These are phyloP conservation scores for Saccharomycopsis malanga DNA, from an alignment of 805 yeast genomes.

Conservation along the genomic window DNA sequence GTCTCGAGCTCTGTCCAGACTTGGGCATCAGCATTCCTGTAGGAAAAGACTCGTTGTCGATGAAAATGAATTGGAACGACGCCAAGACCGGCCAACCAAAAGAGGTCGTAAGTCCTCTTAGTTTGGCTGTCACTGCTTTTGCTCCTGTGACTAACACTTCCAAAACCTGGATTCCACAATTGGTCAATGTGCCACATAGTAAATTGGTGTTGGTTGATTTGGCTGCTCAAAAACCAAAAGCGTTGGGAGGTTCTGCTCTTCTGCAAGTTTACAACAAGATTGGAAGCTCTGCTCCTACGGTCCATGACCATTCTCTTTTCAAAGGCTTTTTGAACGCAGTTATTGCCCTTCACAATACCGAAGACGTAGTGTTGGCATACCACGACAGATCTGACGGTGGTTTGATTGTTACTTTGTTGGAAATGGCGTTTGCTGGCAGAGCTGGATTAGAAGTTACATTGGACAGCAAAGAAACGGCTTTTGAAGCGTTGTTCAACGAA, in stretches of 20 bases:
- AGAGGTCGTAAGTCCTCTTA: slow-evolving; percentile 93
- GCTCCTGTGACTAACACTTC: slow-evolving; percentile 80
- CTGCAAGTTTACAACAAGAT: slow-evolving; percentile 90
- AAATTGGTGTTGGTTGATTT: slow-evolving; percentile 75
- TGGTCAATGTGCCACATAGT: slow-evolving; percentile 48
- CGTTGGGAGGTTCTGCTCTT: slow-evolving; percentile 90
- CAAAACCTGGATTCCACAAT: slow-evolving; percentile 91
- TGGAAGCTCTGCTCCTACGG: slow-evolving; percentile 79
- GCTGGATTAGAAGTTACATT: slow-evolving; percentile 63
- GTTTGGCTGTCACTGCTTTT: slow-evolving; percentile 86
- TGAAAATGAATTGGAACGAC: slow-evolving; percentile 96
- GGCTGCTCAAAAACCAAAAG: slow-evolving; percentile 44
- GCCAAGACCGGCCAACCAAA: slow-evolving; percentile 32
- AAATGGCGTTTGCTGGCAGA: slow-evolving; percentile 97
- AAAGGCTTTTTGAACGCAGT: slow-evolving; percentile 66
- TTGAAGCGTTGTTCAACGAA: slow-evolving; percentile 72
- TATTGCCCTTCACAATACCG: slow-evolving; percentile 58
- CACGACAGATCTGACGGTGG: slow-evolving; percentile 99
- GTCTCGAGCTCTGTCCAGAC: slow-evolving; percentile 88
- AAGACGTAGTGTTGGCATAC: slow-evolving; percentile 68
- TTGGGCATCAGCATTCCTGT: slow-evolving; percentile 92
- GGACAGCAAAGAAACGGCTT: slow-evolving; percentile 34
- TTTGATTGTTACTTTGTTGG: slow-evolving; percentile 70
- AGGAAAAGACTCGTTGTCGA: slow-evolving; percentile 98
- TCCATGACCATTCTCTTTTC: slow-evolving; percentile 56